phyloP scores from a whole-genome alignment of 2,329 filamentous ascomycete species.

The Stachybotrys elegans region DNA sequence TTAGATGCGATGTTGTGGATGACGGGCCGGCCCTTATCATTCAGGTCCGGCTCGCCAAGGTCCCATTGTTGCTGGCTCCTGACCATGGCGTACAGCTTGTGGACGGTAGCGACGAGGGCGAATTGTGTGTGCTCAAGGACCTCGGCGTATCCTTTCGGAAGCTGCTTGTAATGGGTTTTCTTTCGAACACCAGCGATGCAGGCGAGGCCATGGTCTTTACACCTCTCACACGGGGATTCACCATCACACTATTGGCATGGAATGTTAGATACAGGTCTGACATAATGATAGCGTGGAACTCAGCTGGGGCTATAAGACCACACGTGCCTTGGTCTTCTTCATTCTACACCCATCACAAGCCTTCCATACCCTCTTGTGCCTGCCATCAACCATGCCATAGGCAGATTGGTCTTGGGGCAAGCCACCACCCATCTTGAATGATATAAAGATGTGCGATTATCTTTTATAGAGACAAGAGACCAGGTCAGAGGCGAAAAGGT shows the following conservation, averaged over 20 bases:
- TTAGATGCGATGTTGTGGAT: slow-evolving; percentile 62
- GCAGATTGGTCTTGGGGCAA: no score
- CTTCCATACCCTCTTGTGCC: slow-evolving; percentile 63
- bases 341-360: slow-evolving; percentile 62
- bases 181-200: slow-evolving; percentile 60
- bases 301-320: no score
- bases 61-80: slow-evolving; percentile 54
- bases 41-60: slow-evolving; percentile 59
- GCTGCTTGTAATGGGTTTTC: slow-evolving; percentile 63
- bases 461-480: no score
- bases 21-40: slow-evolving; percentile 57
- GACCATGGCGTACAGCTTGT: slow-evolving; percentile 62
- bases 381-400: slow-evolving; percentile 39
- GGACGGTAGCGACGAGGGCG: slow-evolving; percentile 58
- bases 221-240: slow-evolving; percentile 62
- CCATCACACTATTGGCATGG: slow-evolving; percentile 52
- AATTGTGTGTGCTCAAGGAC: slow-evolving; percentile 62
- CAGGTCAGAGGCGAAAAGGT: no score
- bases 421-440: no score
- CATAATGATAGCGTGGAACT: no score
- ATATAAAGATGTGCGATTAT: no score
- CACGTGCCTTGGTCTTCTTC: slow-evolving; percentile 62
- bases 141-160: slow-evolving; percentile 60
- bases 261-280: no score
- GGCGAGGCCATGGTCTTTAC: slow-evolving; percentile 60